These are phyloP conservation scores for Theobroma cacao DNA, from an alignment of 345 rosid species.

Conservation along the genomic window DNA sequence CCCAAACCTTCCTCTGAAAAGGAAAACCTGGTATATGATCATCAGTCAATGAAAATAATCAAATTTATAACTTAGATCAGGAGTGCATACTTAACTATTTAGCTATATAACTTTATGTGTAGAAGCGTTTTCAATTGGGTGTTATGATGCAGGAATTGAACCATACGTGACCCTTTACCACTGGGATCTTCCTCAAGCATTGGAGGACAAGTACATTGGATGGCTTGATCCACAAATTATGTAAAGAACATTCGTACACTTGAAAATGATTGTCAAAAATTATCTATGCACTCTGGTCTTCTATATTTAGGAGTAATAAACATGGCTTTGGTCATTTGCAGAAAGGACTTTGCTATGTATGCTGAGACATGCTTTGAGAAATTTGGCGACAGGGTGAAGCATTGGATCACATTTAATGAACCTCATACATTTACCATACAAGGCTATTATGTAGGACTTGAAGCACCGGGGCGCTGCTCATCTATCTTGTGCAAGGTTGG, in stretches of 20 bases:
- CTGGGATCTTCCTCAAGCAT: conserved; percentile 98
- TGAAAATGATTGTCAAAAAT: no score
- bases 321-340: conserved; percentile 22
- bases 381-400: conserved; percentile 90
- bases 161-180: conserved; percentile 94
- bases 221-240: conserved; percentile 79
- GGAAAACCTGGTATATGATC: neutral
- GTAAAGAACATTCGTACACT: conserved; percentile 28
- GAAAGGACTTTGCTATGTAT: conserved; percentile 71
- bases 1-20: neutral
- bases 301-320: neutral
- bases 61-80: neutral
- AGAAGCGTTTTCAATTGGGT: neutral
- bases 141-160: conserved; percentile 51
- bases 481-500: conserved; percentile 62
- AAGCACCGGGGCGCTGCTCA: conserved; percentile 85
- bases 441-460: conserved; percentile 82
- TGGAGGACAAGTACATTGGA: conserved; percentile 71
- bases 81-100: no score
- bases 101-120: neutral
- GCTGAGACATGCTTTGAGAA: conserved; percentile 81
- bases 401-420: conserved; percentile 94
- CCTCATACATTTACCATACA: conserved; percentile 77
- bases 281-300: neutral
- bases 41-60: neutral